Evolutionary conservation across 2,329 filamentous ascomycete species (phyloP), one percentile per base, ranked within the genome.

Genomic region (Diaporthe eres): DNA sequence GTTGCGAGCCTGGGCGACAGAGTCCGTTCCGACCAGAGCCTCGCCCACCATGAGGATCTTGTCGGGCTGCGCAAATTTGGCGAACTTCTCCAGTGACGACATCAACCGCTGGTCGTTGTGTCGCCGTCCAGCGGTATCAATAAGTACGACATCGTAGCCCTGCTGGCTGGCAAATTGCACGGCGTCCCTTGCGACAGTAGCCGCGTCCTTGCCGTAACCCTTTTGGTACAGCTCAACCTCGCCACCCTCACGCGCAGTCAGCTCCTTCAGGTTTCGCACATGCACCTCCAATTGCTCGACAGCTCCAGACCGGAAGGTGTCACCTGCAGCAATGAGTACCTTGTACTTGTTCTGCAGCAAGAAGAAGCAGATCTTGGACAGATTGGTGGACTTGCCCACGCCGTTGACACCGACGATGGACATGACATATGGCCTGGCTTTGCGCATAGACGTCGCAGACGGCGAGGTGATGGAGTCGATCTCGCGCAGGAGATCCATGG

Each of bases 341-440:
- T 87, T 85, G 82, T 98, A 97, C 83, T 97, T 96, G 88, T 99
- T 99, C 85, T 99, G 96, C 44, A 99, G 89, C 51, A 99, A 89
- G 87, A 99, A 99, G 86, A 97, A 99, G 84, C 96, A 98, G 79
- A 99, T 98, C 85, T 99, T 99, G 84, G 95, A 96, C 51, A 99
- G 89, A 83, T 98, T 98, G 71, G 97, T 99, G 22, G 96, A 98
- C 87, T 99, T 99, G 82, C 97, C 97, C 51, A 99, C 97, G 72
- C 97, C 97, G 84, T 99, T 99, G 82, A 99, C 97, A 77, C 97
- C 97, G 58, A 99, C 97, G 77, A 99, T 98, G 75, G 95, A 98
- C 83, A 99, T 97, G 81, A 98, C 96, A 83, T 98, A 99, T 58
- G 97, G 97, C 5, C 97, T 93, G 28, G 90, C 85, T 76, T 89